Percentiles rank a stretch among this genome's conserved stretches.
Evolutionary conservation across 208 protist genomes (phyloP).

Genomic region (Leishmania major): DNA sequence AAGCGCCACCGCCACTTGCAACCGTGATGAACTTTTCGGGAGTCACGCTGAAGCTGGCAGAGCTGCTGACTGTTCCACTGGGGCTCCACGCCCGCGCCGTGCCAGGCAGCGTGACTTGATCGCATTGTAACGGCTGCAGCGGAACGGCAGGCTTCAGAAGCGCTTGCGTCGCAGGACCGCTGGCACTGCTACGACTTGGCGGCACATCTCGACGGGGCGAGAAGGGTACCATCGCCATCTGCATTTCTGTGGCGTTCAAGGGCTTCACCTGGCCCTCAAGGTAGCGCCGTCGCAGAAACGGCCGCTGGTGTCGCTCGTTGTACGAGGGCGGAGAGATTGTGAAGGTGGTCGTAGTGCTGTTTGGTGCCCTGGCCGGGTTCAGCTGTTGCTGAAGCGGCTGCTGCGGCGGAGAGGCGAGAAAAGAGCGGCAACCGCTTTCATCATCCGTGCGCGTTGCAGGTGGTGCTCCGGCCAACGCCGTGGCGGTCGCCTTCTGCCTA

Average conservation of each 20-base stretch:
- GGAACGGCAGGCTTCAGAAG: neutral
- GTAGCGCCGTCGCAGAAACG: slow-evolving; percentile 14
- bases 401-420: neutral
- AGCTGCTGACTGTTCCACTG: neutral
- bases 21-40: slow-evolving; percentile 4
- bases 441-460: too few relatives aligned
- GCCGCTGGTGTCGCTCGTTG: neutral
- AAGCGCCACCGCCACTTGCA: neutral
- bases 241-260: slow-evolving; percentile 7
- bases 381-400: neutral
- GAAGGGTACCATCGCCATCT: neutral
- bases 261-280: neutral
- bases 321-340: slow-evolving; percentile 10
- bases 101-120: neutral
- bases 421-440: too few relatives aligned
- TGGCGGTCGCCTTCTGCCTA: neutral
- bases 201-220: neutral
- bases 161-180: neutral
- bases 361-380: neutral
- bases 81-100: slow-evolving; percentile 6
- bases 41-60: slow-evolving; percentile 2
- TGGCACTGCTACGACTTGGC: neutral
- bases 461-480: neutral
- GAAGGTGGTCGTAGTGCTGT: neutral
- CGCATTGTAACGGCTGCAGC: slow-evolving; percentile 6